A percentile compares a stretch with the other conserved stretches of the same genome.
Evolutionary conservation across 192 early-diverging fungal genomes (phyloP).

Genomic region (Dissophora ornata): DNA sequence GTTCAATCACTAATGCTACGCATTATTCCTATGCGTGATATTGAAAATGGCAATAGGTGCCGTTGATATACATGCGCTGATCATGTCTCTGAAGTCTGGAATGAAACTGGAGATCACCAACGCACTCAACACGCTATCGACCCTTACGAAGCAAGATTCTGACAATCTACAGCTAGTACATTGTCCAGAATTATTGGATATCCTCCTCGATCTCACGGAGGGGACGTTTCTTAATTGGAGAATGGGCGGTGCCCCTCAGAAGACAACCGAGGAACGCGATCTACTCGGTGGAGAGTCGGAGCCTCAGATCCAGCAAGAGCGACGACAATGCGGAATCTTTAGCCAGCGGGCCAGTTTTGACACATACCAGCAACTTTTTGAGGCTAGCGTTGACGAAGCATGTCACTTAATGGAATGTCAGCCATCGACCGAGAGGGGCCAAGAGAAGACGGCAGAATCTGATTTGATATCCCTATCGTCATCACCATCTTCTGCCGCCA

Average conservation of each 20-base stretch:
- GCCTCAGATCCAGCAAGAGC: neutral
- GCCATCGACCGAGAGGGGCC: slow-evolving; percentile 34
- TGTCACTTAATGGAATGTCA: slow-evolving; percentile 44
- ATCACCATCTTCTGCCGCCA: slow-evolving; percentile 2
- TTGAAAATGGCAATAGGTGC: slow-evolving; percentile 55
- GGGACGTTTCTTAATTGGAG: slow-evolving; percentile 33
- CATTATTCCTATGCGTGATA: too few species aligned
- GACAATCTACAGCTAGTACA: slow-evolving; percentile 61
- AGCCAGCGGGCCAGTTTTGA: slow-evolving; percentile 29
- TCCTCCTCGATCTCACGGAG: slow-evolving; percentile 70
- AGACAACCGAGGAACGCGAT: neutral
- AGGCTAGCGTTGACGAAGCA: slow-evolving; percentile 64
- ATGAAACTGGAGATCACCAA: slow-evolving; percentile 78
- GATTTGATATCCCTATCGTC: neutral
- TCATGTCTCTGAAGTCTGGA: slow-evolving; percentile 82
- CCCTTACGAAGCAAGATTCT: slow-evolving; percentile 64
- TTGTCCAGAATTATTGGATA: slow-evolving; percentile 77
- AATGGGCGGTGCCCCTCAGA: neutral
- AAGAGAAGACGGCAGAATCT: neutral
- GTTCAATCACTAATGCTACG: neutral
- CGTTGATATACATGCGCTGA: slow-evolving; percentile 79
- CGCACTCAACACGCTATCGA: slow-evolving; percentile 78
- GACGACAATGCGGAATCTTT: slow-evolving; percentile 18
- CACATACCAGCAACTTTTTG: slow-evolving; percentile 63
- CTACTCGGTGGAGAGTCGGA: neutral